Percentiles rank a stretch among this genome's conserved stretches.
Conservation (phyloP, 2,329 filamentous ascomycete genomes). For the Camillea tinctor region DNA sequence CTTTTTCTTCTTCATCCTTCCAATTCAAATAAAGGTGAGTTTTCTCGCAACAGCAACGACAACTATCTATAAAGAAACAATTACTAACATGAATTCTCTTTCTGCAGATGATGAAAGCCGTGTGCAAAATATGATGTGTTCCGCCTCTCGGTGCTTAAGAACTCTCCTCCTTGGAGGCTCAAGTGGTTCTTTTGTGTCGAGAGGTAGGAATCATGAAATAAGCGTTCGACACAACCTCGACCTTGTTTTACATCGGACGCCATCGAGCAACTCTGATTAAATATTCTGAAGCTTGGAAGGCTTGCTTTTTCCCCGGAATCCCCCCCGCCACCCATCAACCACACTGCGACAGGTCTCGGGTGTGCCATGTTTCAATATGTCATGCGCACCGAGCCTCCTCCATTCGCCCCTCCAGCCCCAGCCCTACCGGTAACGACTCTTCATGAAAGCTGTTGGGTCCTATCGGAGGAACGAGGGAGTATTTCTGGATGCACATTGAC, state of each 20-base stretch:
- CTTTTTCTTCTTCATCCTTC: conserved; percentile 82
- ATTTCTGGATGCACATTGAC: not conserved
- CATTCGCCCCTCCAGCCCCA: not conserved
- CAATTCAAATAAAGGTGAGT: conserved; percentile 97
- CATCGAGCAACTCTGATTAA: conserved; percentile 95
- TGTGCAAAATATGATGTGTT: conserved; percentile 89
- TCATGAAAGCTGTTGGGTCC: not conserved
- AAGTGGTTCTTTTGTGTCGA: conserved; percentile 76
- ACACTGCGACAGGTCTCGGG: not conserved
- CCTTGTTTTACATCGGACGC: conserved; percentile 98
- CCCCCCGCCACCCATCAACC: not conserved
- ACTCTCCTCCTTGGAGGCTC: conserved; percentile 92
- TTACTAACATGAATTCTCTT: conserved; percentile 34
- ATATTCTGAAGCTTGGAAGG: conserved; percentile 37
- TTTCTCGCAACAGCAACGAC: conserved; percentile 1
- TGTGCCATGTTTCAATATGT: not conserved
- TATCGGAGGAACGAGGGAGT: not conserved
- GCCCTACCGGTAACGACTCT: not conserved
- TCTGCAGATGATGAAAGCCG: conserved; percentile 97
- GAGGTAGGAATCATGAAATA: conserved; percentile 81
- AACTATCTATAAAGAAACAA: not conserved
- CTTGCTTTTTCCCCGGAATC: not conserved
- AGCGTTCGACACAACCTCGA: conserved; percentile 94
- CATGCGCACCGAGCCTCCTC: too few species aligned
- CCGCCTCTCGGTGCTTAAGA: conserved; percentile 62